These are phyloP conservation scores for Sporothrix pallida DNA, from an alignment of 2,329 filamentous ascomycete genomes.

Conservation along the genomic window DNA sequence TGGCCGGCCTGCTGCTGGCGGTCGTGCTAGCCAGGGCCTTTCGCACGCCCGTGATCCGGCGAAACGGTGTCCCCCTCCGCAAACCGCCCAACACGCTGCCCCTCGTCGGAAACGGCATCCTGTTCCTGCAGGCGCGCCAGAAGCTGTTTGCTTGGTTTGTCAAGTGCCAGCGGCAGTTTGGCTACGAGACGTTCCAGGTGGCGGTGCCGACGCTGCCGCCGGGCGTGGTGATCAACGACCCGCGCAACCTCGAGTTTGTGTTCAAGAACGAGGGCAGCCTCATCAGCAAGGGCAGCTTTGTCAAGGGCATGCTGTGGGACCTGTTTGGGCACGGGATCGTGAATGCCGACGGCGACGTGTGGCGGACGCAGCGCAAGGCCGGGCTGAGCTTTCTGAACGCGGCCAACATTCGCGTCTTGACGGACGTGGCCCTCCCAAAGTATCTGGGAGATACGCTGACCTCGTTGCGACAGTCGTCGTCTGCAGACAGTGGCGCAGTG, in stretches of 20 bases:
- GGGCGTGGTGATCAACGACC: conserved; percentile 67
- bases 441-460: conserved; percentile 55
- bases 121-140: conserved; percentile 65
- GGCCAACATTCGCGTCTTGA: conserved; percentile 62
- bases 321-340: conserved; percentile 71
- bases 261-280: conserved; percentile 62
- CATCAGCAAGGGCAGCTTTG: conserved; percentile 67
- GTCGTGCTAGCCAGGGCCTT: conserved; percentile 31
- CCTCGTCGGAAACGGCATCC: conserved; percentile 64
- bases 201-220: conserved; percentile 67
- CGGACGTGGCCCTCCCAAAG: conserved; percentile 61
- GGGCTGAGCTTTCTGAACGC: conserved; percentile 64
- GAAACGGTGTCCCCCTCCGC: conserved; percentile 37
- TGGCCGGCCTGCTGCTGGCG: conserved; percentile 31
- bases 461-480: conserved; percentile 44
- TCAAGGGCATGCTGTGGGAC: conserved; percentile 65
- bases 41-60: conserved; percentile 36
- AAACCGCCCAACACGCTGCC: conserved; percentile 59
- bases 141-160: conserved; percentile 68
- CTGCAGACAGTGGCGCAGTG: conserved; percentile 42
- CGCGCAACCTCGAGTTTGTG: conserved; percentile 66
- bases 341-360: conserved; percentile 68
- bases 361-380: conserved; percentile 67
- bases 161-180: conserved; percentile 61
- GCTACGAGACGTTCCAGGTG: conserved; percentile 66